Evolutionary conservation across 2,329 filamentous ascomycete genomes (phyloP), one percentile per base, ranked within the genome.

Genomic region (Phaeosphaeria sp.): DNA sequence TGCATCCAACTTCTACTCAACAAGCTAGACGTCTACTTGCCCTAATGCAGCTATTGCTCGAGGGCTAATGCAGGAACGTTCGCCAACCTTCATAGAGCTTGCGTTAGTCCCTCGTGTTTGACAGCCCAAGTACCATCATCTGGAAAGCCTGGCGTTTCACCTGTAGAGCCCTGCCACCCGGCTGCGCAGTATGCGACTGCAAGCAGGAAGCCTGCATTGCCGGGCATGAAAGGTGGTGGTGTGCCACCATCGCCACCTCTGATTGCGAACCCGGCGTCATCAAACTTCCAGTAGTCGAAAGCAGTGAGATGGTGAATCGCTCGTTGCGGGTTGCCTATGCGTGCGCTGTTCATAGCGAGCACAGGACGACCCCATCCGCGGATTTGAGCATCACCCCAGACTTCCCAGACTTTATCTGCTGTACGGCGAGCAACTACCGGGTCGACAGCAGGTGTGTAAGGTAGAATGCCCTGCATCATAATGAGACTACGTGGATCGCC

Each of bases 181-280:
- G 81, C 83, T 3, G 81, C 82, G 77, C 86, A 81, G 79, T 85
- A 84, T 6, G 81, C 84, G 59, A 83, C 47, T 0, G 82, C 82
- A 43, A 83, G 67, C 62, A 87, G 59, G 54, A 86, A 74, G 1
- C 78, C 78, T 0, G 81, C 79, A 43, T 80, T 78, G n/a, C 80
- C 81, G 0, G 84, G 84, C 59, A 86, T 84, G 67, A 86, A 87
- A 4, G 84, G 84, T 17, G 84, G 86, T 2, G 84, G 79, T 7
- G 85, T 84, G n/a, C 80, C 77, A 9, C 77, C 74, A 2, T 83
- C 82, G 2, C 83, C 84, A 2, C 83, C 72, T 0, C 83, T 77
- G 61, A 85, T 84, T 0, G 84, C 84, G 1, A 83, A 71, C 1
- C 67, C 66, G 1, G 79, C 83, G 62, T 86, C 83, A 65, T 86